Evolutionary conservation across 2,329 filamentous ascomycete species (phyloP).

Genomic region (Ascochyta clinopodiicola): DNA sequence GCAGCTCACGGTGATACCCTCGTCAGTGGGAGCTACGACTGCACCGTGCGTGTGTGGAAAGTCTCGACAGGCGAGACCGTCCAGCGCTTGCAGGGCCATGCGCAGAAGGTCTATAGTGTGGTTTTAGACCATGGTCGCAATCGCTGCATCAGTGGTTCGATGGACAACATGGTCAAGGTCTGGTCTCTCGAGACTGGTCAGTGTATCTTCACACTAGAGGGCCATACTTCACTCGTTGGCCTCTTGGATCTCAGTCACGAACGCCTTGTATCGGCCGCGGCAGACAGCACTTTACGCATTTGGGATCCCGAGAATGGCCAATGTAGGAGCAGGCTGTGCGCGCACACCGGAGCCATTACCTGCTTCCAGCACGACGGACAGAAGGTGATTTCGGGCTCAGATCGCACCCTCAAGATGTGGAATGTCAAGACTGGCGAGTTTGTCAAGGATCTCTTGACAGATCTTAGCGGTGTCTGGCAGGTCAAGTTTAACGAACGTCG

Average conservation of each 20-base stretch:
- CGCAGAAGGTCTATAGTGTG: slow-evolving; percentile 95
- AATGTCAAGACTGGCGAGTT: slow-evolving; percentile 91
- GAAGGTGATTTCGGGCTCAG: slow-evolving; percentile 95
- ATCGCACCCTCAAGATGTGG: slow-evolving; percentile 98
- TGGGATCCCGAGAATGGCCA: slow-evolving; percentile 95
- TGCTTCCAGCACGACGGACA: slow-evolving; percentile 98
- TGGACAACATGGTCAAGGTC: slow-evolving; percentile 98
- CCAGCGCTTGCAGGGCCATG: slow-evolving; percentile 84
- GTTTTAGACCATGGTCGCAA: slow-evolving; percentile 91
- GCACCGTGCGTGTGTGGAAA: slow-evolving; percentile 93
- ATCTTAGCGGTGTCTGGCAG: slow-evolving; percentile 97
- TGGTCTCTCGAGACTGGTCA: slow-evolving; percentile 91
- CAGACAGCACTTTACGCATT: slow-evolving; percentile 92
- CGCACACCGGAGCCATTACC: slow-evolving; percentile 95
- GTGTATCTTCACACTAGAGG: slow-evolving; percentile 88
- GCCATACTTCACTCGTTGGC: slow-evolving; percentile 89
- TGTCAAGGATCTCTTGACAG: slow-evolving; percentile 88
- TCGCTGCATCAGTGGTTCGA: slow-evolving; percentile 95
- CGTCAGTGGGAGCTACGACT: slow-evolving; percentile 98
- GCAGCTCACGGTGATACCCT: slow-evolving; percentile 93
- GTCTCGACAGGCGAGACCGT: slow-evolving; percentile 92
- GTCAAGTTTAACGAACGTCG: slow-evolving; percentile 95
- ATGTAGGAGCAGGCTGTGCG: slow-evolving; percentile 87
- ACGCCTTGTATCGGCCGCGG: slow-evolving; percentile 90
- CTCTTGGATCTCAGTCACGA: slow-evolving; percentile 88